Evolutionary conservation across 2,329 filamentous ascomycete genomes (phyloP), one percentile per base, ranked within the genome.

Genomic region (Fusarium xylarioides): DNA sequence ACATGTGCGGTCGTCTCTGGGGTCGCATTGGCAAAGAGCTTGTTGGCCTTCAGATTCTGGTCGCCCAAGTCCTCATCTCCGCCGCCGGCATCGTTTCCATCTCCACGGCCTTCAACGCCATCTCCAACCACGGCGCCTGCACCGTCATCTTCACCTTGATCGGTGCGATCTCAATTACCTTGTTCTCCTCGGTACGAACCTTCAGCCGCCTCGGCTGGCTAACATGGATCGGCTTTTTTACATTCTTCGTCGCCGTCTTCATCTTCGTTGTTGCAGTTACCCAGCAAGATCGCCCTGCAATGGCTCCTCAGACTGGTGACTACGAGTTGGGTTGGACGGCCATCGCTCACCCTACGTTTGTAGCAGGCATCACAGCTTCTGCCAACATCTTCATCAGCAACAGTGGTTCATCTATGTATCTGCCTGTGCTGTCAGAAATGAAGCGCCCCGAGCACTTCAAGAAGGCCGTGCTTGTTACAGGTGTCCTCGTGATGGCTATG

Each of bases 401-500:
- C 6, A 85, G 86, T 1, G 88, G 85, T 11, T 73, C 74, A 21
- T 73, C 69, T 15, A 68, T 76, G 58, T 77, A 70, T 50, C 59
- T 77, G 1, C n/a, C 88, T 85, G 7, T 85, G 82, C 88, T 90
- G 62, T 85, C 85, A 1, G 89, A 91, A 79, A 90, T 91, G 73
- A 50, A 23, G n/a, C 56, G 28, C 11, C 56, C 56, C 4, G 56
- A 59, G 21, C 56, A 59, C 44, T 59, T 32, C 18, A 59, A 30
- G 19, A 59, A 53, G 43, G 44, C 56, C 14, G 56, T 59, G 7
- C 18, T 59, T 9, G 44, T 59, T 14, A 59, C 56, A 26, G 56
- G 56, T 40, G 56, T 26, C 23, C 44, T 53, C 21, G 35, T 59
- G 7, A 19, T 32, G n/a, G 44, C 56, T 23, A 59, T 59, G 56